A percentile compares a stretch with the other conserved stretches of the same genome.
Evolutionary conservation across 768 basidiomycete genomes (phyloP).

Genomic region (Tricholoma sp.): DNA sequence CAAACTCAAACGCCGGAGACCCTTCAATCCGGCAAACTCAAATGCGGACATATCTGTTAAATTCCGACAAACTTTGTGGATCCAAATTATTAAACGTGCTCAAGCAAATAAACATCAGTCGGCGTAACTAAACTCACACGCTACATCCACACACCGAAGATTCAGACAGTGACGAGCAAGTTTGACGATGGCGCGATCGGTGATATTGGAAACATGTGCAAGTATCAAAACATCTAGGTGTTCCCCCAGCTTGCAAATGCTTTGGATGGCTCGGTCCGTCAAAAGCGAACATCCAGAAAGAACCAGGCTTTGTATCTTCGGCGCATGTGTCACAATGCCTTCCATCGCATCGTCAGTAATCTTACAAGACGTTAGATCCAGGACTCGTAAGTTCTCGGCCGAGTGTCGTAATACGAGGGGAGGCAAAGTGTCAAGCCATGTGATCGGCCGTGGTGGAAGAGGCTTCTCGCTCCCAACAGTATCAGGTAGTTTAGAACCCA

Average conservation of each 20-base stretch:
- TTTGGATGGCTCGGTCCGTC: constrained; percentile 66
- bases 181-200: constrained; percentile 66
- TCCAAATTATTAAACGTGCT: neutral
- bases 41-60: constrained; percentile 84
- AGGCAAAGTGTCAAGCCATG: constrained; percentile 58
- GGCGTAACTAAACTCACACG: constrained; percentile 53
- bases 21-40: constrained; percentile 67
- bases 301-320: constrained; percentile 69
- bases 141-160: constrained; percentile 79
- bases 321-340: constrained; percentile 72
- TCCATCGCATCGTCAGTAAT: constrained; percentile 75
- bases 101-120: constrained; percentile 5
- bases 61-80: constrained; percentile 61
- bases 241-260: constrained; percentile 66
- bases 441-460: constrained; percentile 49
- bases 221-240: constrained; percentile 77
- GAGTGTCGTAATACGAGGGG: constrained; percentile 58
- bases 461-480: constrained; percentile 38
- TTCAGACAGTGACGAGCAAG: constrained; percentile 68
- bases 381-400: constrained; percentile 68
- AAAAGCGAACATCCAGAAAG: constrained; percentile 74
- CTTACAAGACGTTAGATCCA: constrained; percentile 74
- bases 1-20: constrained; percentile 72
- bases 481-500: constrained; percentile 20
- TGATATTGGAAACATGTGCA: constrained; percentile 75